A percentile compares a stretch with the other conserved stretches of the same genome.
Conservation (phyloP, 192 early-diverging fungal genomes). For the Umbelopsis ramanniana region DNA sequence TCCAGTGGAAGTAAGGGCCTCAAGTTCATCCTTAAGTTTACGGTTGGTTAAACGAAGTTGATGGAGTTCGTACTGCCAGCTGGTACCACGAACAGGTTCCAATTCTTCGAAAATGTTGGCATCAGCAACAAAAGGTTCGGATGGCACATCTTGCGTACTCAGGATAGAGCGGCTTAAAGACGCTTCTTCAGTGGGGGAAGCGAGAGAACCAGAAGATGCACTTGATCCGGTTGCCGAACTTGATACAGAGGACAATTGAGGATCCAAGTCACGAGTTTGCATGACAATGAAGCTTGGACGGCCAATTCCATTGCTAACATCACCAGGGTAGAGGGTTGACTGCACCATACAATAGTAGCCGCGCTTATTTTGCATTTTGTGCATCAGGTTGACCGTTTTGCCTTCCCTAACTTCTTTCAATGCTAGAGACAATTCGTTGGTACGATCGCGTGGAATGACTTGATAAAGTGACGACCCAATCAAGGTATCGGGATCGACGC, state of each 20-base stretch:
- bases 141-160: not conserved
- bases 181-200: not conserved
- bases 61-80: slow-evolving; percentile 39
- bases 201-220: not conserved
- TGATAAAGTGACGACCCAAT: slow-evolving; percentile 51
- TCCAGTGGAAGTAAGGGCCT: slow-evolving; percentile 38
- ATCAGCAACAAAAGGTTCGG: not conserved
- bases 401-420: slow-evolving; percentile 42
- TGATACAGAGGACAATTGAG: not conserved
- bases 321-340: slow-evolving; percentile 48
- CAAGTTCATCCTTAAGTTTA: slow-evolving; percentile 60
- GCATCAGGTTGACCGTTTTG: slow-evolving; percentile 39
- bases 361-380: slow-evolving; percentile 43
- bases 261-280: slow-evolving; percentile 23
- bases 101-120: slow-evolving; percentile 33
- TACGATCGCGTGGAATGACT: slow-evolving; percentile 45
- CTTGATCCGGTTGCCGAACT: not conserved
- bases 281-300: slow-evolving; percentile 37
- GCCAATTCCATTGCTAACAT: slow-evolving; percentile 18
- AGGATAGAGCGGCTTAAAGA: not conserved
- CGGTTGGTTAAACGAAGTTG: slow-evolving; percentile 58
- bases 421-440: slow-evolving; percentile 46
- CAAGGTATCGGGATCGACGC: slow-evolving; percentile 35
- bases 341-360: slow-evolving; percentile 43
- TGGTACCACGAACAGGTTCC: slow-evolving; percentile 29